Percentiles rank a stretch among this genome's conserved stretches.
Evolutionary conservation across 2,329 filamentous ascomycete species (phyloP).

Genomic region (Orbilia blumenaviensis): DNA sequence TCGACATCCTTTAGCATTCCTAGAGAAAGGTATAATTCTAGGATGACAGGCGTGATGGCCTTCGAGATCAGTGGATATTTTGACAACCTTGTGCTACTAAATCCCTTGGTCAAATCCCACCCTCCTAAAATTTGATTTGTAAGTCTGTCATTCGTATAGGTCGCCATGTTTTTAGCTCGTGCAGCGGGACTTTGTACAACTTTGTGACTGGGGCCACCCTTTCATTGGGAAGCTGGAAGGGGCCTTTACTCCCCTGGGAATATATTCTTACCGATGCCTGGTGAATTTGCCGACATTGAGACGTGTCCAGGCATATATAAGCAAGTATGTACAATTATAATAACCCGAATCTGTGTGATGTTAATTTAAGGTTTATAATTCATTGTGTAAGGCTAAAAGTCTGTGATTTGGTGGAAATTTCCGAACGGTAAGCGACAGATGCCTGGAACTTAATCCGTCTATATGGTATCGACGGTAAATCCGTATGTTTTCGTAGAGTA

Average conservation of each 20-base stretch:
- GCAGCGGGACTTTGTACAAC: not conserved
- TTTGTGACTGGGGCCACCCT: not conserved
- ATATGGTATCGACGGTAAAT: not conserved
- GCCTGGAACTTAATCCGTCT: not conserved
- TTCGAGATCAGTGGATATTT: not conserved
- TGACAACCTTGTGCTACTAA: not conserved
- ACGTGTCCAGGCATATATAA: no score
- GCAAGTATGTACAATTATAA: no score
- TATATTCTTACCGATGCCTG: not conserved
- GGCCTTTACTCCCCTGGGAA: not conserved
- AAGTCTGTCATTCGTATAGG: not conserved
- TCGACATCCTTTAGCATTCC: no score
- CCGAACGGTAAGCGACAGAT: not conserved
- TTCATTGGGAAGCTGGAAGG: not conserved
- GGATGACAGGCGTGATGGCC: no score
- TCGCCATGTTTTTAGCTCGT: conserved; percentile 38
- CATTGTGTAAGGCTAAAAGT: not conserved
- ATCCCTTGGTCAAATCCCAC: conserved; percentile 16
- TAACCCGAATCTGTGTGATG: not conserved
- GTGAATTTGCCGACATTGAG: not conserved
- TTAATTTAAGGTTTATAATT: not conserved
- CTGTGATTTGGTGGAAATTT: not conserved
- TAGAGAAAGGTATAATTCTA: no score
- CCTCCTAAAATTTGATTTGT: conserved; percentile 18
- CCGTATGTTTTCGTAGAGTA: not conserved